Evolutionary conservation across 495 filamentous ascomycete species (phyloP).

Genomic region (Collariella sp.): DNA sequence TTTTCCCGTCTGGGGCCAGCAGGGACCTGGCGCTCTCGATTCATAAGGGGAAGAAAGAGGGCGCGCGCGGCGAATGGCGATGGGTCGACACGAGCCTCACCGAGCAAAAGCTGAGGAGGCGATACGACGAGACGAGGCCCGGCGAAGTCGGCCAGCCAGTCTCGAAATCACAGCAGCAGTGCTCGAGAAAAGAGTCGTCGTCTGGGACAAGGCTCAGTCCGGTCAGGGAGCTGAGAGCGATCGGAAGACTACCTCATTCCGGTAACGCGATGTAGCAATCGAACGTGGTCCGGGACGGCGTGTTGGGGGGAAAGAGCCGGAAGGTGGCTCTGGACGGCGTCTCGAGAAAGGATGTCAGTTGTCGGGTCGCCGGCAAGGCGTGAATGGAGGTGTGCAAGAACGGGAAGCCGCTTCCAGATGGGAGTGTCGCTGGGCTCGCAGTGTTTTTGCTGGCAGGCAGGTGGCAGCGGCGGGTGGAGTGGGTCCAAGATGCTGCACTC

Average conservation of each 20-base stretch:
- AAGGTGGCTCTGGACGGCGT: conserved; percentile 4
- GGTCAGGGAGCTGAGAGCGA: conserved; percentile 45
- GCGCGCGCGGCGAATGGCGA: conserved; percentile 6
- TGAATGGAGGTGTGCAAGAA: conserved; percentile 5
- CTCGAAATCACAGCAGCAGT: conserved; percentile 5
- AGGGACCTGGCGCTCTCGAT: conserved; percentile 45
- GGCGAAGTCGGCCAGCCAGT: background rate
- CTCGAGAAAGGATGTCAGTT: conserved; percentile 6
- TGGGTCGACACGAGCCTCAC: background rate
- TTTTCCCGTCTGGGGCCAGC: conserved; percentile 48
- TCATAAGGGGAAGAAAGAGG: conserved; percentile 42
- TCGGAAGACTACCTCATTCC: conserved; percentile 46
- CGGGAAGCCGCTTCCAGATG: background rate
- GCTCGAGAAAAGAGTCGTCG: conserved; percentile 6
- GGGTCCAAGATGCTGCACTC: conserved; percentile 3
- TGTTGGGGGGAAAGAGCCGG: background rate
- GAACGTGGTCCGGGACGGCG: conserved; percentile 13
- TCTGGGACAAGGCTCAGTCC: conserved; percentile 42
- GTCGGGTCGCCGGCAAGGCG: conserved; percentile 13
- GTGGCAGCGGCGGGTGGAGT: conserved; percentile 11
- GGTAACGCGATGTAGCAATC: conserved; percentile 19
- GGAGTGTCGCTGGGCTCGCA: conserved; percentile 9
- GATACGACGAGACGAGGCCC: background rate
- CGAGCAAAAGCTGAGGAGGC: conserved; percentile 2
- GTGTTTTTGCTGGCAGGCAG: conserved; percentile 11